Conservation (phyloP, 2,329 filamentous ascomycete species). For the Tolypocladium endophyticum region DNA sequence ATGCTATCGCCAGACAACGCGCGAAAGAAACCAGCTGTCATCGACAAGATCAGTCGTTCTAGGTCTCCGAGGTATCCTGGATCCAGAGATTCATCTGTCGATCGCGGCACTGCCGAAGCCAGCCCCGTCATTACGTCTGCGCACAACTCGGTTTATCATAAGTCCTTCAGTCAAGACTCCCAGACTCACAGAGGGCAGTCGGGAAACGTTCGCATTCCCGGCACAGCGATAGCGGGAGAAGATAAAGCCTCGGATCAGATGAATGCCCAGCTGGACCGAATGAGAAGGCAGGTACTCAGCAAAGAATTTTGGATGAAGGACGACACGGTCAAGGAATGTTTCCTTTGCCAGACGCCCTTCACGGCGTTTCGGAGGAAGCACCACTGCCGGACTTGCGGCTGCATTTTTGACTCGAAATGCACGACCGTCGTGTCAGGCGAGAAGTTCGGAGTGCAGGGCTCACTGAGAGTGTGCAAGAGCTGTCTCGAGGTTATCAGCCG, state of each 20-base stretch:
- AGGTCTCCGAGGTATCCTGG: constrained; percentile 29
- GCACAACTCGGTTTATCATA: constrained; percentile 47
- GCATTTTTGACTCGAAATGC: constrained; percentile 96
- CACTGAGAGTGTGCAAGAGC: constrained; percentile 81
- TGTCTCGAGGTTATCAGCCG: constrained; percentile 87
- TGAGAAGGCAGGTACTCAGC: constrained; percentile 79
- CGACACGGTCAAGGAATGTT: constrained; percentile 95
- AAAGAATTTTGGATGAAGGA: constrained; percentile 99
- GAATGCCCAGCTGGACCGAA: constrained; percentile 53
- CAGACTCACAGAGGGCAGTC: constrained; percentile 33
- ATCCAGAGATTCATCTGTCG: constrained; percentile 49
- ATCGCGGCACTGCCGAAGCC: constrained; percentile 44
- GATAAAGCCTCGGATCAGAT: constrained; percentile 49
- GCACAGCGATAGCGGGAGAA: constrained; percentile 40
- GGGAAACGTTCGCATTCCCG: constrained; percentile 40
- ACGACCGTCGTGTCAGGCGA: constrained; percentile 83
- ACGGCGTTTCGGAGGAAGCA: constrained; percentile 93
- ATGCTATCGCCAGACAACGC: constrained; percentile 26
- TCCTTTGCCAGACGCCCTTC: constrained; percentile 81
- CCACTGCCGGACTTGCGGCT: constrained; percentile 92
- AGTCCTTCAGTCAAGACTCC: constrained; percentile 40
- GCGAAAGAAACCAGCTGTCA: constrained; percentile 37
- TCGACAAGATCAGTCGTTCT: constrained; percentile 42
- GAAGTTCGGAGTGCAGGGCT: constrained; percentile 77
- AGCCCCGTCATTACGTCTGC: constrained; percentile 48